Conservation (phyloP, 2,329 filamentous ascomycete species). For the Drechslerella coelobrocha region DNA sequence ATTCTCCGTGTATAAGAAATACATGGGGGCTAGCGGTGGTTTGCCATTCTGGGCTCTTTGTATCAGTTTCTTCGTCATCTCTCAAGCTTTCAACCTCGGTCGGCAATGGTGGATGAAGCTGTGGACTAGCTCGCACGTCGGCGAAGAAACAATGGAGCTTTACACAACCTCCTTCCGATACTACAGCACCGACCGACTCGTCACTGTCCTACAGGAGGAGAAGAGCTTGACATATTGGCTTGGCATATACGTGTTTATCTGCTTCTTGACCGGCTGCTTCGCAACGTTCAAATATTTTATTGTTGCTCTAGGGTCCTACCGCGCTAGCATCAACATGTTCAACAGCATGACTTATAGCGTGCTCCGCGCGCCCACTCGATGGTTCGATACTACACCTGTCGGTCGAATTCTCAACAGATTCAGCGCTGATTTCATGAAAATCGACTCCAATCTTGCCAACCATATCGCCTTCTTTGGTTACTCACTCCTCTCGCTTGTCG, state of each 20-base stretch:
- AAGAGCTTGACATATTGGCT: constrained; percentile 69
- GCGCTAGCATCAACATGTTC: constrained; percentile 73
- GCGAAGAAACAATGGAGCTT: constrained; percentile 21
- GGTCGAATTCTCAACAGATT: constrained; percentile 80
- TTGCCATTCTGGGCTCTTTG: constrained; percentile 52
- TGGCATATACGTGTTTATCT: constrained; percentile 70
- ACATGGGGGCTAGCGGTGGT: constrained; percentile 71
- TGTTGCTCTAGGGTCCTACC: constrained; percentile 70
- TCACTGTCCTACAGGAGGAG: constrained; percentile 55
- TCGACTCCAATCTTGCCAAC: constrained; percentile 72
- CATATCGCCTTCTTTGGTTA: constrained; percentile 69
- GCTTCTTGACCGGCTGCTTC: constrained; percentile 65
- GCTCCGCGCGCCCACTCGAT: constrained; percentile 75
- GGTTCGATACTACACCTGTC: constrained; percentile 80
- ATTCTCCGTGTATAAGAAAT: constrained; percentile 70
- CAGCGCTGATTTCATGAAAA: constrained; percentile 75
- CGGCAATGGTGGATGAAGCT: constrained; percentile 54
- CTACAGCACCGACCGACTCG: constrained; percentile 56
- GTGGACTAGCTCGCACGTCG: constrained; percentile 51
- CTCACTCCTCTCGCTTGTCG: constrained; percentile 68
- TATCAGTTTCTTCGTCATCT: constrained; percentile 47
- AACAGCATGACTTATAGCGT: constrained; percentile 71
- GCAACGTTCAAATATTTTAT: constrained; percentile 70
- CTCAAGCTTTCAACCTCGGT: constrained; percentile 49
- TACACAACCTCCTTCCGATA: constrained; percentile 57